Evolutionary conservation across 768 basidiomycete genomes (phyloP), one percentile per base, ranked within the genome.

Genomic region (Leucosporidium scottii): DNA sequence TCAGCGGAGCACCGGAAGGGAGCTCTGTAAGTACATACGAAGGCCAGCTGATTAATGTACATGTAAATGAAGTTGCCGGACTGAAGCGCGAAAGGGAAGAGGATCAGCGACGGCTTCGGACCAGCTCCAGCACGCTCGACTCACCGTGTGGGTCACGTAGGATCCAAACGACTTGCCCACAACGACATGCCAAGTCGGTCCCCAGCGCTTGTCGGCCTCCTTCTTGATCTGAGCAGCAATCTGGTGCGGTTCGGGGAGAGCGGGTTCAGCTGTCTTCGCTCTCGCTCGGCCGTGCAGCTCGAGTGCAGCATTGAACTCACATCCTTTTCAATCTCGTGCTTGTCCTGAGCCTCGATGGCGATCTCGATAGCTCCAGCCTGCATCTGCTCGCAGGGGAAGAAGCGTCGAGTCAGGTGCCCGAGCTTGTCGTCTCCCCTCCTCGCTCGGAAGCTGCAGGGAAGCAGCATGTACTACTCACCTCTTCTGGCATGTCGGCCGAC

Each of bases 1-100:
- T 53, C 36, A 53, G 57, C 28, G 17, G 15, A 59, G 51, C 1
- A 23, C 17, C 5, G n/a, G 27, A 9, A 36, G 17, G 1, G 0
- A 17, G n/a, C 3, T 25, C 18, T 5, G 39, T 1, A 12, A 9
- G 2, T 20, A 23, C 62, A 86, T 79, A 97, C 87, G 81, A 97
- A 86, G 68, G 93, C 93, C 75, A 93, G 86, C 47, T 87, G 82
- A 65, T 91, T 92, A 78, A 98, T 83, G 82, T 94, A 97, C 81
- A 94, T 94, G 84, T 98, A 98, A 81, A 98, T 93, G 81, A 98
- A 98, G 78, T 96, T 89, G 79, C 93, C 93, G 72, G 92, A 94
- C 84, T 97, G 93, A 44, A 57, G 25, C 10, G 23, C 15, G 25
- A 31, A 50, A 65, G 12, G 28, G 53, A 62, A n/a, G 62, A 79